Conservation (phyloP, 2,329 filamentous ascomycete genomes). For the Iodosphaeria phyllophila region DNA sequence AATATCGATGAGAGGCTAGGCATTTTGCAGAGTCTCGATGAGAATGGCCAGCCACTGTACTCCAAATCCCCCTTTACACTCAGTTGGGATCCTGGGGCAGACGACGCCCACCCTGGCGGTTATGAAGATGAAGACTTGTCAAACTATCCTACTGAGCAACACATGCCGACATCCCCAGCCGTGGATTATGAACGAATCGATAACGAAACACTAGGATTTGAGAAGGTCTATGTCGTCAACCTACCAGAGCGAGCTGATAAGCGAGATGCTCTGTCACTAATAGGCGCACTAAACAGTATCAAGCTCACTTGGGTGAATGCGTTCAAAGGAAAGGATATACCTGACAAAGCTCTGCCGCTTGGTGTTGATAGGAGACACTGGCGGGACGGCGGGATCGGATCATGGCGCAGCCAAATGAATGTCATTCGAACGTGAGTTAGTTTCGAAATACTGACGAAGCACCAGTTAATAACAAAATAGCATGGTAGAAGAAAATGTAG, state of each 20-base stretch:
- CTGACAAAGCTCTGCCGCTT: slow-evolving; percentile 22
- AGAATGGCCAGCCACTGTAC: too few relatives aligned
- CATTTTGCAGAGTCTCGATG: too few relatives aligned
- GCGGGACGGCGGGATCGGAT: slow-evolving; percentile 18
- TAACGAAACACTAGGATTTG: slow-evolving; percentile 12
- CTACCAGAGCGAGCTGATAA: slow-evolving; percentile 28
- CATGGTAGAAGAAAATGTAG: slow-evolving; percentile 16
- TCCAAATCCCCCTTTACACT: too few relatives aligned
- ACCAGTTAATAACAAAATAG: slow-evolving; percentile 3
- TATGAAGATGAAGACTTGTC: too few relatives aligned
- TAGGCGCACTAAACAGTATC: slow-evolving; percentile 20
- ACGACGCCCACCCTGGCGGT: too few relatives aligned
- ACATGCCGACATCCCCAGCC: too few relatives aligned
- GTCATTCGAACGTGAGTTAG: slow-evolving; percentile 11
- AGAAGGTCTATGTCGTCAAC: slow-evolving; percentile 21
- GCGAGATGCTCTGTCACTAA: slow-evolving; percentile 25
- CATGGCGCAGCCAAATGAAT: slow-evolving; percentile 21
- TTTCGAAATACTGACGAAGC: neutral
- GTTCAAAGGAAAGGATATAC: slow-evolving; percentile 18
- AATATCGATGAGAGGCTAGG: too few relatives aligned
- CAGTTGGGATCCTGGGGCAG: too few relatives aligned
- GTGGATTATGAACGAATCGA: slow-evolving; percentile 8
- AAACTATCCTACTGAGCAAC: too few relatives aligned
- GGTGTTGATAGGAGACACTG: slow-evolving; percentile 10
- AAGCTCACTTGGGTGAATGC: slow-evolving; percentile 24